Percentiles rank a stretch among this genome's conserved stretches.
These are phyloP conservation scores for Xylaria telfairii DNA, from an alignment of 495 filamentous ascomycete genomes.

Conservation along the genomic window DNA sequence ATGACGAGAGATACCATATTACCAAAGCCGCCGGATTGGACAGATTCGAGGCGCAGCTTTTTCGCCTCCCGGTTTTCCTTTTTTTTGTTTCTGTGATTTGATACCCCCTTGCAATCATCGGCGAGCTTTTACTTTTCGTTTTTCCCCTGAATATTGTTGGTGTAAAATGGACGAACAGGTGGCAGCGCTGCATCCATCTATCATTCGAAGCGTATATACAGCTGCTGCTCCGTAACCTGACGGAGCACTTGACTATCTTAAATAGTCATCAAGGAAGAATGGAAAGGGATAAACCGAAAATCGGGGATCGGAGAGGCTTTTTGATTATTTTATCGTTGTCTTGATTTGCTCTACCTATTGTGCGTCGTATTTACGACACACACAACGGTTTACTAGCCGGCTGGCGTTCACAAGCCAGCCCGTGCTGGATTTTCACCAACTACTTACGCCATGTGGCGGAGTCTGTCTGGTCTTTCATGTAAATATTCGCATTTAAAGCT, in stretches of 20 bases:
- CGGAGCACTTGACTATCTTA: not conserved
- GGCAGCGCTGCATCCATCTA: conserved; percentile 9
- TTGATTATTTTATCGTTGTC: not conserved
- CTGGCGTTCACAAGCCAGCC: not conserved
- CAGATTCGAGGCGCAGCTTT: not conserved
- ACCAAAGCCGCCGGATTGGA: not conserved
- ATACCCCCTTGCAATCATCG: conserved; percentile 18
- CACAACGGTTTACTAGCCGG: not conserved
- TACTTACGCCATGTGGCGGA: not conserved
- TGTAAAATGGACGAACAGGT: not conserved
- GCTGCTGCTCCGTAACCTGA: not conserved
- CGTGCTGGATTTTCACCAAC: not conserved
- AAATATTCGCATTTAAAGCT: conserved; percentile 2
- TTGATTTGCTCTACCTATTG: not conserved
- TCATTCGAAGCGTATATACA: conserved; percentile 1
- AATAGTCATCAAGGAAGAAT: too few relatives aligned
- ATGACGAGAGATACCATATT: not conserved
- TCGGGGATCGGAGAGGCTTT: not conserved
- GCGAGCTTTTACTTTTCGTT: not conserved
- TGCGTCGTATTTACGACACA: not conserved
- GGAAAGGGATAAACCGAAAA: not conserved
- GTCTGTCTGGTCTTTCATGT: not conserved
- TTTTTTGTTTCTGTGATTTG: conserved; percentile 5
- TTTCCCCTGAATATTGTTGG: not conserved
- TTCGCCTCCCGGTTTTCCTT: not conserved